Base-by-base conservation (phyloP, 2,329 filamentous ascomycete genomes). In the Dothideomycetes sp. region DNA sequence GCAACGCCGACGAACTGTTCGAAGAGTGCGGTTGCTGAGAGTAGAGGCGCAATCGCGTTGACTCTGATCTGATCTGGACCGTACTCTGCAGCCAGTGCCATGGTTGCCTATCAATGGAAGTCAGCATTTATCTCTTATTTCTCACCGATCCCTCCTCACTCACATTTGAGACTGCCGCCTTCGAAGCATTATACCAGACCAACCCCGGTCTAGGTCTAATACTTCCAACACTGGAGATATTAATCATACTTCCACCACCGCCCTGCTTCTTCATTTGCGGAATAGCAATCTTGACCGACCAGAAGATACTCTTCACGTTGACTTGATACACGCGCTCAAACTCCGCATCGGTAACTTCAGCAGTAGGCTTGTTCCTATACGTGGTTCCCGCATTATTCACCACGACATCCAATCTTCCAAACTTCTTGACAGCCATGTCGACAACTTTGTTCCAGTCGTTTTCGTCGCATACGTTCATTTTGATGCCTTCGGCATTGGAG, bases 161-260 rank as follows among this genome's bases (percentile, higher is more conserved):
- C 30, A 57, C 76, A 63, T 73, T 57, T 48, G 54, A 59, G 18
- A 80, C 72, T 1, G 79, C 79, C 0, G 73, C 78, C 55, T 84
- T 84, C 30, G 71, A 75, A 1, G 78, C 76, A 52, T 82, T 82
- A 52, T 83, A 83, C 78, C 79, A 83, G 1, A 78, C 77, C 32
- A 83, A 53, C 0, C 76, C 73, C 0, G 75, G 74, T 17, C 79
- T 65, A 0, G 79, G 80, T 18, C 80, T 61, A 6, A 69, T 66
- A 3, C 71, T 77, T 0, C 78, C 78, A 0, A 78, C 80, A 2
- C 74, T 80, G 1, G 79, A 76, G 35, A 82, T 73, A 45, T 80
- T 78, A 41, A 84, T 71, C 42, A 84, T 78, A 18, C 64, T 70
- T 0, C 76, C 79, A 0, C 74, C 70, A 5, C 71, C 67, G 1